These are phyloP conservation scores for Rhodotorula diobovata DNA, from an alignment of 768 basidiomycete species.

Conservation along the genomic window DNA sequence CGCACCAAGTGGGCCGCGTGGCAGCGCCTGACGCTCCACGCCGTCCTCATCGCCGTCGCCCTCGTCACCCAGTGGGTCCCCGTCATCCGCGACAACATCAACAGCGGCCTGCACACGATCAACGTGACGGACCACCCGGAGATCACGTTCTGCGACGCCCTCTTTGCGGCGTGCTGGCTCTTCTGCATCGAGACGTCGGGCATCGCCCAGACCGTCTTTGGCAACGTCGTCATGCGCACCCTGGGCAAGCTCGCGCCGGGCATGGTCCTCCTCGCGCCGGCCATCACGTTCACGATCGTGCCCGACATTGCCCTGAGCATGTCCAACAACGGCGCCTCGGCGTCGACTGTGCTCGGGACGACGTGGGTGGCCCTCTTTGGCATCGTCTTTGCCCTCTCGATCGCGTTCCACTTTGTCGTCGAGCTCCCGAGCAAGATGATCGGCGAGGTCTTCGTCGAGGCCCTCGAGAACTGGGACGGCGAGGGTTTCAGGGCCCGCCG, in stretches of 20 bases:
- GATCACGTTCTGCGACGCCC: constrained; percentile 42
- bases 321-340: constrained; percentile 36
- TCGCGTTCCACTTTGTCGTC: constrained; percentile 45
- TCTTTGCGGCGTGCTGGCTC: constrained; percentile 43
- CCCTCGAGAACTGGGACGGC: constrained; percentile 40
- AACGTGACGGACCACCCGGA: constrained; percentile 43
- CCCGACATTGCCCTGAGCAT: constrained; percentile 42
- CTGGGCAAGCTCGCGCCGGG: constrained; percentile 44
- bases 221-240: constrained; percentile 44
- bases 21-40: constrained; percentile 41
- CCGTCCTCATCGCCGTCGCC: constrained; percentile 40
- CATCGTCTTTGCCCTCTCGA: constrained; percentile 38
- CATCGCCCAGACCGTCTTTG: constrained; percentile 41
- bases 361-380: constrained; percentile 43
- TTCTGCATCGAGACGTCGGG: constrained; percentile 43
- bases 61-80: constrained; percentile 43
- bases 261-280: constrained; percentile 43
- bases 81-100: constrained; percentile 44
- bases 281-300: constrained; percentile 44
- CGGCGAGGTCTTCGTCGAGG: constrained; percentile 43
- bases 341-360: constrained; percentile 40
- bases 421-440: constrained; percentile 44
- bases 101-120: constrained; percentile 40
- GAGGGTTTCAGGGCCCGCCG: background rate
- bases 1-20: constrained; percentile 42